phyloP scores from a whole-genome alignment of 306 rosid species.

The Malus sylvestris region DNA sequence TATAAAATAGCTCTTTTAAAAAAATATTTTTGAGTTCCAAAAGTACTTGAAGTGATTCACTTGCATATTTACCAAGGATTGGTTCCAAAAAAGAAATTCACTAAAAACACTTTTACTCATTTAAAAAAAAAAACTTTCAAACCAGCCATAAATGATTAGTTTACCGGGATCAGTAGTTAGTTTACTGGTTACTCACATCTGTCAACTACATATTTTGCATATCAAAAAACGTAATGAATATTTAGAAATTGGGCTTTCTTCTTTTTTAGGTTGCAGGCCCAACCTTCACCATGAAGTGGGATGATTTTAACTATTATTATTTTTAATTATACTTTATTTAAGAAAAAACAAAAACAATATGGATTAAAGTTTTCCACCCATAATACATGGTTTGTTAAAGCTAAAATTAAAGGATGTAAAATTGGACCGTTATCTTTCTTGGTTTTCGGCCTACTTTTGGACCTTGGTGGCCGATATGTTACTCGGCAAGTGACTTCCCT shows the following conservation, averaged over 20 bases:
- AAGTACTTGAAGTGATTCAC: too few relatives aligned
- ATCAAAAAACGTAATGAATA: not conserved
- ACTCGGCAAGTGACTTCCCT: not conserved
- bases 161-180: too few relatives aligned
- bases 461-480: not conserved
- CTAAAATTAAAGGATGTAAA: not conserved
- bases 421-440: not conserved
- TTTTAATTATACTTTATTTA: too few relatives aligned
- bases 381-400: not conserved
- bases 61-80: too few relatives aligned
- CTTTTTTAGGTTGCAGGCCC: too few relatives aligned
- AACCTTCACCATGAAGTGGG: not conserved
- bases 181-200: not conserved
- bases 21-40: rapidly evolving
- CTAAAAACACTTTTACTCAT: too few relatives aligned
- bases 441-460: not conserved
- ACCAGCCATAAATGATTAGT: too few relatives aligned
- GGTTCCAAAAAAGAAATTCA: too few relatives aligned
- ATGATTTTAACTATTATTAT: too few relatives aligned
- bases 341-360: not conserved
- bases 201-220: too few relatives aligned
- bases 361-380: not conserved
- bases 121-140: too few relatives aligned
- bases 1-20: too few relatives aligned
- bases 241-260: not conserved